Base-by-base conservation (phyloP, 352 stramenopile species). In the Elongisporangium anandrum region DNA sequence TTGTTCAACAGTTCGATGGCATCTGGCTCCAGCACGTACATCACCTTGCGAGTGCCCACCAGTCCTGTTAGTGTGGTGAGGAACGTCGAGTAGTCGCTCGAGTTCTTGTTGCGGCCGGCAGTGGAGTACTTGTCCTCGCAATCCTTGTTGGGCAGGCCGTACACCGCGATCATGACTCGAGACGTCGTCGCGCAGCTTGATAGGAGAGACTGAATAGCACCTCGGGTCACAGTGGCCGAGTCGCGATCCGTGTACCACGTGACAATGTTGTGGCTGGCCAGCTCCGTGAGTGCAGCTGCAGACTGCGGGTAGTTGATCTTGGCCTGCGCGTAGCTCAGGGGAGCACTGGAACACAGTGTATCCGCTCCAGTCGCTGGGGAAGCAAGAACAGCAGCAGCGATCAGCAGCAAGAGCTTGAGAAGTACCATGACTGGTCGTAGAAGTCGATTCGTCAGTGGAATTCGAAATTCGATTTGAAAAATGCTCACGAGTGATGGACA, bases 1-100 rank as follows among this genome's bases (percentile, higher is more conserved):
- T 81, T 72, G 13, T 65, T 75, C 1, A 86, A 59, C 10, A 88
- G 63, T 0, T 78, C 77, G 15, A 87, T 67, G 3, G 81, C 81
- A 23, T 85, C 79, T 1, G 79, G 81, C 59, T 91, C 81, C 15
- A 91, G 70, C 17, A 91, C 66, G 61, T 88, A 88, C 2, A 88
- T 57, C 54, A 82, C 72, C 51, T 87, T 84, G 50, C 75, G 79
- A 21, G 75, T 59, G 3, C 73, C 72, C 13, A 88, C 60, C 8
- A 66, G 65, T 16, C 59, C 59, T 0, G 69, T 75, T 23, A 85
- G 51, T 22, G 64, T 63, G 1, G 67, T 59, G 3, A 90, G 60
- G 64, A 85, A 90, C 19, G 61, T 57, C 38, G 69, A 54, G 54
- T 88, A 86, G 50, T 84, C 69, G 24, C 66, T 69, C 0, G 69